Evolutionary conservation across 1,284 basidiomycete species (phyloP), one percentile per base, ranked within the genome.

Genomic region (Volvariella volvacea): DNA sequence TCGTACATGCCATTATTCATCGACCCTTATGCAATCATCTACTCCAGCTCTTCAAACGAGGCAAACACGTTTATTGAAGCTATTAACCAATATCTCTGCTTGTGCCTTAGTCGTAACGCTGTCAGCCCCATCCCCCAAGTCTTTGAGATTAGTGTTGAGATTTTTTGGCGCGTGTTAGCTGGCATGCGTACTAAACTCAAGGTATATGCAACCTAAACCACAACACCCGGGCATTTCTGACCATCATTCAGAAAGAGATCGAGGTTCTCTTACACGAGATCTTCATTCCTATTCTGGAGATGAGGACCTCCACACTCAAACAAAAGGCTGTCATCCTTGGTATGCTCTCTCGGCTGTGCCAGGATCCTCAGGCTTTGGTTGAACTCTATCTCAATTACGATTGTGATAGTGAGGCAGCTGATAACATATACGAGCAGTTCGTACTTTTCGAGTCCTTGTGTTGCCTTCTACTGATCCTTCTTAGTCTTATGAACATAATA

Each of bases 341-440:
- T 34, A 91, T 94, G 76, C 66, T 94, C 43, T 84, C 87, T 21
- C 80, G 88, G 39, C 70, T 98, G 12, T 93, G 88, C 57, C 88
- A 94, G 61, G 93, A 97, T 57, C 92, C 94, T 1, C 94, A 97
- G 62, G 92, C 93, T 4, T 71, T 98, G 14, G 94, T 98, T 19
- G 94, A 98, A 62, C 83, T 97, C 46, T 98, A 97, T 66, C 81
- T 98, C 63, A 98, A 98, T 64, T 97, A 98, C 59, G 94, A 98
- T 57, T 98, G 94, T 60, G 94, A 97, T 59, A 81, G 90, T 50
- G 83, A 91, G 45, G 90, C 92, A 3, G 76, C 78, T 4, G 94
- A 95, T 58, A 97, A 98, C 65, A 94, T 97, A 47, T 98, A 97
- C 62, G 94, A 98, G 59, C 88, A 91, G 85, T 90, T 55, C 54